phyloP scores from a whole-genome alignment of 768 basidiomycete genomes.

The Hypholoma sublateritium region DNA sequence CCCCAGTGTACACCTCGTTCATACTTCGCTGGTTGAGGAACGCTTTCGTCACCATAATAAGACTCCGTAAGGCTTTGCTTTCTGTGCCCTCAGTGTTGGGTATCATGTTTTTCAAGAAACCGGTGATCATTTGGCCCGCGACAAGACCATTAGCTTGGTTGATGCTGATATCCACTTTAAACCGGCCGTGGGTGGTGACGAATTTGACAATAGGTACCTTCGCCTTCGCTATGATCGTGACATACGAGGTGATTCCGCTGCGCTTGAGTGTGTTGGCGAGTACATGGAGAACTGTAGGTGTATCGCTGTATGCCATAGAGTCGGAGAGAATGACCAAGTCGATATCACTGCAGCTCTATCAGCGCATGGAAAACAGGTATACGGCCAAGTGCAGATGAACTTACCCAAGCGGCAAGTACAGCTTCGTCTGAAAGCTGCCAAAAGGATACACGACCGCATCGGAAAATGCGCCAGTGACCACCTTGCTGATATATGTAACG shows the following conservation, averaged over 20 bases:
- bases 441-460: constrained; percentile 86
- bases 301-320: constrained; percentile 70
- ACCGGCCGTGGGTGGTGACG: constrained; percentile 72
- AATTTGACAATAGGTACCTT: constrained; percentile 98
- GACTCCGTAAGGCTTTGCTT: constrained; percentile 71
- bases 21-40: constrained; percentile 87
- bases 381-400: constrained; percentile 21
- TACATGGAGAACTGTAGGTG: constrained; percentile 67
- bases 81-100: constrained; percentile 27
- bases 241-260: constrained; percentile 67
- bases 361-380: constrained; percentile 12
- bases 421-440: constrained; percentile 89
- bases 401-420: constrained; percentile 92
- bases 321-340: constrained; percentile 88
- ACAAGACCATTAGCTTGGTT: constrained; percentile 87
- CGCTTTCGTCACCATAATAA: constrained; percentile 87
- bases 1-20: constrained; percentile 99
- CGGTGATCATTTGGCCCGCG: constrained; percentile 77
- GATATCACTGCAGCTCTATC: constrained; percentile 68
- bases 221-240: constrained; percentile 89
- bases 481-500: constrained; percentile 66
- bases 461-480: constrained; percentile 64
- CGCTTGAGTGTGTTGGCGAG: constrained; percentile 79
- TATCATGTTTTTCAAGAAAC: constrained; percentile 68
- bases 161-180: constrained; percentile 91